A percentile compares a stretch with the other conserved stretches of the same genome.
These are phyloP conservation scores for Linderniella brevidens DNA, from an alignment of 257 asterid species.

Conservation along the genomic window DNA sequence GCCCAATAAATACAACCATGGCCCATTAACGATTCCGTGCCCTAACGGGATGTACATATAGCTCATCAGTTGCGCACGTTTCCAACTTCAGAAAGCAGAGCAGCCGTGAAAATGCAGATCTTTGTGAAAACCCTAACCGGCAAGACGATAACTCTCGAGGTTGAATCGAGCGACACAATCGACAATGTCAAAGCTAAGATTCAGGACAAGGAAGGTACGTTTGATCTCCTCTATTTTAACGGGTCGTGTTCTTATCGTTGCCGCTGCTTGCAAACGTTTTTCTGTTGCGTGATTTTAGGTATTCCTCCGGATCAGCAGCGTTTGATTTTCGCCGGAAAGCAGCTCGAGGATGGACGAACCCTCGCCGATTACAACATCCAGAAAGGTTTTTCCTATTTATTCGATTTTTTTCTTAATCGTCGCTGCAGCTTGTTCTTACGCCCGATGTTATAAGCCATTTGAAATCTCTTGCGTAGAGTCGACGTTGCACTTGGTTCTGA, in stretches of 20 bases:
- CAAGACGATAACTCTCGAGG: slow-evolving; percentile 27
- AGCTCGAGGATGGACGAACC: slow-evolving; percentile 26
- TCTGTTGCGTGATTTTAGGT: slow-evolving; percentile 7
- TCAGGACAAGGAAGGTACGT: slow-evolving; percentile 26
- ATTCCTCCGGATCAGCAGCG: slow-evolving; percentile 28
- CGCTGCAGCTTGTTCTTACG: not conserved
- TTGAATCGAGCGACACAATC: slow-evolving; percentile 24
- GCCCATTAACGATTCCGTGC: no score
- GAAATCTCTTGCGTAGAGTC: slow-evolving; percentile 10
- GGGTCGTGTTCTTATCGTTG: no score
- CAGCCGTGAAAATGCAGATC: slow-evolving; percentile 18
- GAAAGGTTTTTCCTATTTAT: slow-evolving; percentile 11
- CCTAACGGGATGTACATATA: no score
- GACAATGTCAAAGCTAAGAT: slow-evolving; percentile 32
- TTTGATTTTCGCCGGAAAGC: slow-evolving; percentile 23
- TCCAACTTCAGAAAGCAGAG: not conserved
- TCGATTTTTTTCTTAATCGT: not conserved
- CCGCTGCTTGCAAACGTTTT: no score
- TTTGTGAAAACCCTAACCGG: slow-evolving; percentile 28
- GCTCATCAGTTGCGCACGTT: no score
- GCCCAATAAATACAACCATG: no score
- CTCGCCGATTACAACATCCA: slow-evolving; percentile 25
- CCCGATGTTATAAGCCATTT: not conserved
- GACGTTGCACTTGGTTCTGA: slow-evolving; percentile 24
- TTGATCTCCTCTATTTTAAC: not conserved